These are phyloP conservation scores for Lipomyces kockii DNA, from an alignment of 805 yeast genomes.

Conservation along the genomic window DNA sequence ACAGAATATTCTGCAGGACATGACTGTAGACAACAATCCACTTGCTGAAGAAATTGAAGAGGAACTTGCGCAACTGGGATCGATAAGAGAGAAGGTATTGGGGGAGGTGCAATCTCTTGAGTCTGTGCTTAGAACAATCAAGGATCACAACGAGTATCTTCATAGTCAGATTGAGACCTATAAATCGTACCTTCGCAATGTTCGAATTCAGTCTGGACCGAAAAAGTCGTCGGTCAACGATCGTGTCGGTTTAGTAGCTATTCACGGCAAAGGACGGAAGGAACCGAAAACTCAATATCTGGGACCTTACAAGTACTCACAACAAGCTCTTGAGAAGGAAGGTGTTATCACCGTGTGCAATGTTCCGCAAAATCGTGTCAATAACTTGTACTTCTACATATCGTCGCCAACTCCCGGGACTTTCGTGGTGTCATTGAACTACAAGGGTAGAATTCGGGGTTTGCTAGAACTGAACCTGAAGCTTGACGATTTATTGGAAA, in stretches of 20 bases:
- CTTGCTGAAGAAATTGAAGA: constrained; percentile 45
- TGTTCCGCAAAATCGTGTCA: constrained; percentile 39
- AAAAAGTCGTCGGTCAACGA: constrained; percentile 38
- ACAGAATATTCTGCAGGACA: constrained; percentile 18
- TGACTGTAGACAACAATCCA: constrained; percentile 27
- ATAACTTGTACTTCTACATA: constrained; percentile 40
- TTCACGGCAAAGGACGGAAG: constrained; percentile 22
- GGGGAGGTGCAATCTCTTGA: constrained; percentile 44
- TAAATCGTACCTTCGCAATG: constrained; percentile 46
- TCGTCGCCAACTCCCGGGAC: constrained; percentile 43
- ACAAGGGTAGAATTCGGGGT: constrained; percentile 43
- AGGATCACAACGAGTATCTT: constrained; percentile 47
- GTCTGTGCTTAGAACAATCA: constrained; percentile 43
- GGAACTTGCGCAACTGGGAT: constrained; percentile 46
- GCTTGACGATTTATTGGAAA: constrained; percentile 46
- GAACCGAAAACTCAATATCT: constrained; percentile 29
- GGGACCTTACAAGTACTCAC: constrained; percentile 40
- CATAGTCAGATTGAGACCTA: constrained; percentile 46
- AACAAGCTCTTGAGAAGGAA: constrained; percentile 40
- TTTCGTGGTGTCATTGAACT: constrained; percentile 43
- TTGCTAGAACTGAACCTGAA: constrained; percentile 43
- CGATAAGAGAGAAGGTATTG: constrained; percentile 42
- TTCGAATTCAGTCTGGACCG: constrained; percentile 44
- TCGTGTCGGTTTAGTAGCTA: constrained; percentile 22
- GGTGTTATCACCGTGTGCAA: constrained; percentile 41